Evolutionary conservation across 2,329 filamentous ascomycete species (phyloP).

Genomic region (Simplicillium aogashimaense): DNA sequence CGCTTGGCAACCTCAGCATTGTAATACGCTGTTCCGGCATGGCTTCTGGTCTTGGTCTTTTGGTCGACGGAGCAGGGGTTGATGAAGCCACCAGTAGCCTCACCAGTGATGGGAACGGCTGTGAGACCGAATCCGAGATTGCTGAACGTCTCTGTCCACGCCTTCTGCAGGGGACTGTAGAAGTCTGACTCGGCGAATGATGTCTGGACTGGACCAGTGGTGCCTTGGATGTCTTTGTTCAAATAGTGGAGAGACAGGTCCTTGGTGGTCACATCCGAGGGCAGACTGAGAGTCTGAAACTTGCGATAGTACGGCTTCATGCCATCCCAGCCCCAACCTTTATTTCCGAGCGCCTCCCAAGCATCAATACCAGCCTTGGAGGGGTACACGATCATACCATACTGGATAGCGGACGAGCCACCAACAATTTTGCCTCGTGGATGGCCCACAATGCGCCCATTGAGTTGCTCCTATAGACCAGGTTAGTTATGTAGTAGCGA

Average conservation of each 20-base stretch:
- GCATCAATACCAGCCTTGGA: slow-evolving; percentile 19
- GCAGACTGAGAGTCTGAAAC: too few species aligned
- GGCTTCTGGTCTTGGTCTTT: slow-evolving; percentile 12
- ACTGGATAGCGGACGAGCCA: slow-evolving; percentile 34
- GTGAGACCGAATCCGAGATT: background rate
- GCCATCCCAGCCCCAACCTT: slow-evolving; percentile 20
- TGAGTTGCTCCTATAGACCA: slow-evolving; percentile 10
- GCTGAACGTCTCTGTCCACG: background rate
- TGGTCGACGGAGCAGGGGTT: slow-evolving; percentile 14
- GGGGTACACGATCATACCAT: slow-evolving; percentile 22
- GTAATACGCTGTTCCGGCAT: slow-evolving; percentile 14
- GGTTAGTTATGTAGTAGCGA: too few species aligned
- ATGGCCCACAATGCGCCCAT: slow-evolving; percentile 22
- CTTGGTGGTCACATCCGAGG: too few species aligned
- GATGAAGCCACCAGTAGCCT: slow-evolving; percentile 17
- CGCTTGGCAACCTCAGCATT: slow-evolving; percentile 12
- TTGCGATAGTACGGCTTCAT: too few species aligned
- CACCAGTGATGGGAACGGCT: background rate
- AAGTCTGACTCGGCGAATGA: background rate
- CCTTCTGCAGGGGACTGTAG: background rate
- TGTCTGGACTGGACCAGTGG: slow-evolving; percentile 2
- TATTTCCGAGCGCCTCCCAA: slow-evolving; percentile 22
- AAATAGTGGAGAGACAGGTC: background rate
- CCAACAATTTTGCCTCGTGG: slow-evolving; percentile 34
- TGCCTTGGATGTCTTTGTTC: background rate